Percentiles rank a stretch among this genome's conserved stretches.
Evolutionary conservation across 208 protist genomes (phyloP).

Genomic region (Leishmania major): DNA sequence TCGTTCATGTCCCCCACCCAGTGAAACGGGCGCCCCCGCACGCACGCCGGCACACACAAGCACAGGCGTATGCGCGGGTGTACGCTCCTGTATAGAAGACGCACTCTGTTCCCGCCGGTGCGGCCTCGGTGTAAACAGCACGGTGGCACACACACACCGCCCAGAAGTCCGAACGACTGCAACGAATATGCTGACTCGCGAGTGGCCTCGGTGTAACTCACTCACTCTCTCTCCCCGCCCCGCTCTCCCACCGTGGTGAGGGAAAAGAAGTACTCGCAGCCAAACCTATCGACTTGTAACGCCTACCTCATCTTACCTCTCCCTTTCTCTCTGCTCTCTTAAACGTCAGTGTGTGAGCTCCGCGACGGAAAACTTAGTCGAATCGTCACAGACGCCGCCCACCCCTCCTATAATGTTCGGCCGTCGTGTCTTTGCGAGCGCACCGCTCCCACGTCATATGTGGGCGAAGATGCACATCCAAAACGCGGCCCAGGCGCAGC

Average conservation of each 20-base stretch:
- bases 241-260: neutral
- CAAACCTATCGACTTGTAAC: neutral
- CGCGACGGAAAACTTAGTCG: neutral
- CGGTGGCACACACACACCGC: neutral
- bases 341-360: neutral
- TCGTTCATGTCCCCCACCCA: neutral
- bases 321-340: neutral
- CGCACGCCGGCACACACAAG: neutral
- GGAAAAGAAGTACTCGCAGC: neutral
- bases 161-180: neutral
- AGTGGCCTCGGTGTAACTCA: neutral
- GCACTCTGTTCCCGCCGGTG: neutral
- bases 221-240: neutral
- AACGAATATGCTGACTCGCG: neutral
- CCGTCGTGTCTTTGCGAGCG: conserved; percentile 81
- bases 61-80: neutral
- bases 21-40: neutral
- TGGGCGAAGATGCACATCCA: conserved; percentile 76
- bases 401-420: conserved; percentile 57
- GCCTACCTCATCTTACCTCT: neutral
- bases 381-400: neutral
- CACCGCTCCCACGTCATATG: conserved; percentile 66
- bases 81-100: neutral
- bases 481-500: conserved; percentile 55
- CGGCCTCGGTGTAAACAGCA: neutral